Base-by-base conservation (phyloP, 2,329 filamentous ascomycete genomes). In the Fusarium napiforme region DNA sequence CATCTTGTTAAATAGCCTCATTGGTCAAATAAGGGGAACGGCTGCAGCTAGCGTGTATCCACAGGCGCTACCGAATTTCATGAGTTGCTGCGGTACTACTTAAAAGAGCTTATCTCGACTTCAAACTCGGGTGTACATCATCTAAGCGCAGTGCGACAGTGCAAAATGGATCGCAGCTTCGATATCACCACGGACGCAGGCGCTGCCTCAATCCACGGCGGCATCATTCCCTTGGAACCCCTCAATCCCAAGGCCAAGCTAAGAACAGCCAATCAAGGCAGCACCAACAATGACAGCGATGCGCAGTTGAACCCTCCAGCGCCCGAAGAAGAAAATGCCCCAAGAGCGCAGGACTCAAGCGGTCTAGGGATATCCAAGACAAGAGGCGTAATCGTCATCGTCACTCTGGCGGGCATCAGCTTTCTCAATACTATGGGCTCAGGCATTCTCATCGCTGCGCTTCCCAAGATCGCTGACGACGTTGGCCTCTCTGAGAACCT, bases 371-470 rank as follows among this genome's bases (percentile, higher is more conserved):
- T 74, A 7, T 73, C 71, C 15, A 74, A 67, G 9, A 56, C 55
- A 0, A 59, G 72, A 12, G 68, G 52, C 1, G 65, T 70, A 1
- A 61, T 60, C 0, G 71, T 70, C 9, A 74, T 74, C 1, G 49
- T 75, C 4, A 77, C 75, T 2, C 64, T 77, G 0, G 64, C 75
- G 1, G 67, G 71, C 1, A 74, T 73, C 16, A 75, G 73, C 12
- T 77, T 77, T 19, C 75, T 77, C 66, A 77, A 77, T 9, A 77
- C 75, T 2, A 77, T 77, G 71, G 75, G 75, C 18, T 77, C 75
- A 0, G 75, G 75, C 1, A 76, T 77, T 1, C 60, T 77, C 1
- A 77, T 75, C 19, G 75, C 74, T 6, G 75, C 75, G 3, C 60
- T 77, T 3, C 75, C 75, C 6, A 60, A 64, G 4, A 77, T 77